phyloP scores from a whole-genome alignment of 1,284 basidiomycete genomes.

The Moesziomyces sp. region DNA sequence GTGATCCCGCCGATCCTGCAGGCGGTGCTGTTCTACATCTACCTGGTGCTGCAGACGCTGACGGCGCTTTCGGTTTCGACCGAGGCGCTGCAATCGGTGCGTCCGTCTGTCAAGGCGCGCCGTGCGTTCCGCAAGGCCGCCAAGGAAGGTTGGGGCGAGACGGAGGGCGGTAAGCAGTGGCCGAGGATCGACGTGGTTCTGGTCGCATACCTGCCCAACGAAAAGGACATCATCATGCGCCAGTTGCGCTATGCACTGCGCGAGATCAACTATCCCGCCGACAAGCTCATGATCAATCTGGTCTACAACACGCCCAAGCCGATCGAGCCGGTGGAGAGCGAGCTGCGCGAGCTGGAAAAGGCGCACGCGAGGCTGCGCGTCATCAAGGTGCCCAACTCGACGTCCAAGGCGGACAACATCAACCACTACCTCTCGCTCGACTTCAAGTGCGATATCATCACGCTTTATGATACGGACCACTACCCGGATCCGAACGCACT shows the following conservation, averaged over 20 bases:
- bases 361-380: conserved; percentile 46
- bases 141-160: conserved; percentile 50
- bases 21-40: conserved; percentile 55
- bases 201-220: conserved; percentile 61
- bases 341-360: conserved; percentile 45
- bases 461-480: conserved; percentile 62
- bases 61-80: conserved; percentile 51
- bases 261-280: conserved; percentile 57
- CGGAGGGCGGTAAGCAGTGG: conserved; percentile 47
- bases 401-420: conserved; percentile 60
- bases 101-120: conserved; percentile 50
- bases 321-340: conserved; percentile 53
- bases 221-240: conserved; percentile 60
- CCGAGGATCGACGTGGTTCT: conserved; percentile 58
- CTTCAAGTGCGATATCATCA: conserved; percentile 56
- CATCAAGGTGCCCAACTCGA: conserved; percentile 59
- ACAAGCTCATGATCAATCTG: conserved; percentile 57
- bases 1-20: conserved; percentile 50
- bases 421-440: conserved; percentile 58
- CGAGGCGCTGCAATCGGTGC: conserved; percentile 56
- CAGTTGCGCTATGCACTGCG: conserved; percentile 55
- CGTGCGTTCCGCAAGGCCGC: conserved; percentile 46
- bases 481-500: conserved; percentile 57
- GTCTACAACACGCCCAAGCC: conserved; percentile 62
- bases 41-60: conserved; percentile 49